Conservation (phyloP, 768 basidiomycete genomes). For the Trametes elegans region DNA sequence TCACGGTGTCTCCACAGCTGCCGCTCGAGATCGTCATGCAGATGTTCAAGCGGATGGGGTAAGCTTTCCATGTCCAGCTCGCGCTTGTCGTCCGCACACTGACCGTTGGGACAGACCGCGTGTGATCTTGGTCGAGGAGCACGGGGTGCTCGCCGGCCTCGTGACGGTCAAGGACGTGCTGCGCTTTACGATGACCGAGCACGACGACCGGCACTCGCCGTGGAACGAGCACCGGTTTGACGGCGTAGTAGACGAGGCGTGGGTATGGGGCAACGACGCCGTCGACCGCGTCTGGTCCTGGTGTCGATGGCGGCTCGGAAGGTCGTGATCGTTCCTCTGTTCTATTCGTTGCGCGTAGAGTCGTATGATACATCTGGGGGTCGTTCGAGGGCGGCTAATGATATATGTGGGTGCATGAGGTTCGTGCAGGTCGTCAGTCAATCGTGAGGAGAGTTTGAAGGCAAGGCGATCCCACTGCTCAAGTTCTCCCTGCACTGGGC, state of each 20-base stretch:
- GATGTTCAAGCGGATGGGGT: conserved; percentile 98
- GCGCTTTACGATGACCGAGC: conserved; percentile 61
- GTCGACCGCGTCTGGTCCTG: conserved; percentile 8
- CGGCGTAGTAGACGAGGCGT: conserved; percentile 26
- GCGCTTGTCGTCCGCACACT: not conserved
- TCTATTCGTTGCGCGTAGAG: too few relatives aligned
- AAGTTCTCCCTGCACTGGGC: too few relatives aligned
- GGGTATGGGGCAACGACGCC: conserved; percentile 22
- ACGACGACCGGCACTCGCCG: conserved; percentile 23
- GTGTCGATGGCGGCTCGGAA: conserved; percentile 12
- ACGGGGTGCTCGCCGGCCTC: conserved; percentile 78
- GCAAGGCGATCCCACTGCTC: too few relatives aligned
- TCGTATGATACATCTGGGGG: too few relatives aligned
- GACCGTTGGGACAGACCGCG: conserved; percentile 70
- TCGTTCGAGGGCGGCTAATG: too few relatives aligned
- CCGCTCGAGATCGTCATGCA: conserved; percentile 98
- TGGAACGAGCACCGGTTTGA: conserved; percentile 30
- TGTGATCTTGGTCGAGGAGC: conserved; percentile 91
- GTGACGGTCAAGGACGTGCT: conserved; percentile 97
- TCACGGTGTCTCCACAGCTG: conserved; percentile 88
- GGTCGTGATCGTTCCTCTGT: too few relatives aligned
- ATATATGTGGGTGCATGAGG: not conserved
- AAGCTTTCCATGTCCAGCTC: conserved; percentile 30
- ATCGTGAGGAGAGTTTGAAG: not conserved
- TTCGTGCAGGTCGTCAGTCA: not conserved